A percentile compares a stretch with the other conserved stretches of the same genome.
phyloP scores from a whole-genome alignment of 164 flowering plant genomes.

The Warburgia ugandensis region DNA sequence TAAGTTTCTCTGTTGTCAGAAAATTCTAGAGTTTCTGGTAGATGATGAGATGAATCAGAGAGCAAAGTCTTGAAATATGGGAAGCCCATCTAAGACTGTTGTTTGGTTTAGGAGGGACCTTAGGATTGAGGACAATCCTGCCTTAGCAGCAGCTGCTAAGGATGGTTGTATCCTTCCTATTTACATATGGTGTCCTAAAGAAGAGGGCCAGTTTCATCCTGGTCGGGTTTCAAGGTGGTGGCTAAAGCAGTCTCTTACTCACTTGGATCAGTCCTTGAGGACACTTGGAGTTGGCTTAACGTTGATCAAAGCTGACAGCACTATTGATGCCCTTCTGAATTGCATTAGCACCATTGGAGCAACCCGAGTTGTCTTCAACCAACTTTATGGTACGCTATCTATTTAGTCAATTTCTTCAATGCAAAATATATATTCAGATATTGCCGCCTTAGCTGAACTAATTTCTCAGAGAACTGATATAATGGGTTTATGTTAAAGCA shows the following conservation, averaged over 20 bases:
- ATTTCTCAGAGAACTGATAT: too few species aligned
- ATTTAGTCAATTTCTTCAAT: background rate
- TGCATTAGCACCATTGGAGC: slow-evolving; percentile 62
- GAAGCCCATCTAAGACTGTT: slow-evolving; percentile 41
- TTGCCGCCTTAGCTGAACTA: too few species aligned
- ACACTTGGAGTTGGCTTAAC: slow-evolving; percentile 67
- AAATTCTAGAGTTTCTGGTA: too few species aligned
- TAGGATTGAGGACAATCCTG: slow-evolving; percentile 92
- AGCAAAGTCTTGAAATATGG: slow-evolving; percentile 22
- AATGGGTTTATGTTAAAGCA: too few species aligned
- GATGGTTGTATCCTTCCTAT: slow-evolving; percentile 72
- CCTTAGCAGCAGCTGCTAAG: slow-evolving; percentile 74
- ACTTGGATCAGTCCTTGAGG: slow-evolving; percentile 63
- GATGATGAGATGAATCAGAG: too few species aligned
- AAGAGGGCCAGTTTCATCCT: slow-evolving; percentile 80
- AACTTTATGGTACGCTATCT: slow-evolving; percentile 63
- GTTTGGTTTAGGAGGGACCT: slow-evolving; percentile 98
- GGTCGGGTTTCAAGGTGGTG: slow-evolving; percentile 97
- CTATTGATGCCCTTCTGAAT: slow-evolving; percentile 55
- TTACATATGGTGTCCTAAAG: slow-evolving; percentile 89
- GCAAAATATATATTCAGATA: too few species aligned
- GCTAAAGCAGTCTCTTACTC: slow-evolving; percentile 79
- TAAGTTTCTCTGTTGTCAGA: too few species aligned
- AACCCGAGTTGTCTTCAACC: slow-evolving; percentile 71
- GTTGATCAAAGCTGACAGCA: slow-evolving; percentile 55